Conservation (phyloP, 202 grass and related monocot genomes). For the Hordeum pubiflorum region DNA sequence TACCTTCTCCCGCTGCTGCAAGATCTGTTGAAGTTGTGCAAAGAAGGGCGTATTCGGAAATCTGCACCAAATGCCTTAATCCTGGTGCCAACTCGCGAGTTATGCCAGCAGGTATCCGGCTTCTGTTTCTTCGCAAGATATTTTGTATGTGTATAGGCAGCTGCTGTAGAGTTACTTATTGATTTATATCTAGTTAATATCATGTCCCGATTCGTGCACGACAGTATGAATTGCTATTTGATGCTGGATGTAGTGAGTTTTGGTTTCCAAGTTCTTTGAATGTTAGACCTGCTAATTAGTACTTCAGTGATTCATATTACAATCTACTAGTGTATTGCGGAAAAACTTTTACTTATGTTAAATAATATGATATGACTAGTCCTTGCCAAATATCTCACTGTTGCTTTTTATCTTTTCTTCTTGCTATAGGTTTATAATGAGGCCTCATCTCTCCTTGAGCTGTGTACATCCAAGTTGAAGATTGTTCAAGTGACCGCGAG, state of each 20-base stretch:
- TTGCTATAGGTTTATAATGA: constrained; percentile 59
- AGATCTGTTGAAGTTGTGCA: constrained; percentile 63
- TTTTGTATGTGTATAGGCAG: not conserved
- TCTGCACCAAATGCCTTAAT: constrained; percentile 65
- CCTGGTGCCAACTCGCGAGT: constrained; percentile 78
- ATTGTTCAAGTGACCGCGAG: constrained; percentile 66
- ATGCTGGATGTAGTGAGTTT: not conserved
- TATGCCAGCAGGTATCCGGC: constrained; percentile 72
- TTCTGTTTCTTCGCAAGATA: not conserved
- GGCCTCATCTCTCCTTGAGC: constrained; percentile 69
- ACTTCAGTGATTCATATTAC: not conserved
- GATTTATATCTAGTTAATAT: not conserved
- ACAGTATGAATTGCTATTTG: not conserved
- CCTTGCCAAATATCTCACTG: not conserved
- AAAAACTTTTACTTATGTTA: constrained; percentile 3
- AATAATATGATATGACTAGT: not conserved
- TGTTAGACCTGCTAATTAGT: not conserved
- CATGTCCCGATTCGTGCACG: not conserved
- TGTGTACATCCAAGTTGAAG: constrained; percentile 76
- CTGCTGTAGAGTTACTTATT: not conserved
- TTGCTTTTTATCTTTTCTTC: constrained; percentile 3
- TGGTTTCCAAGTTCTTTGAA: not conserved
- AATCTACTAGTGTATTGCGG: not conserved
- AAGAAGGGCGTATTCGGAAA: constrained; percentile 51
- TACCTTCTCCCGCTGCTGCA: constrained; percentile 87